Percentiles rank a stretch among this genome's conserved stretches.
Conservation (phyloP, 2,329 filamentous ascomycete species). For the Ceratocystis albifundus region DNA sequence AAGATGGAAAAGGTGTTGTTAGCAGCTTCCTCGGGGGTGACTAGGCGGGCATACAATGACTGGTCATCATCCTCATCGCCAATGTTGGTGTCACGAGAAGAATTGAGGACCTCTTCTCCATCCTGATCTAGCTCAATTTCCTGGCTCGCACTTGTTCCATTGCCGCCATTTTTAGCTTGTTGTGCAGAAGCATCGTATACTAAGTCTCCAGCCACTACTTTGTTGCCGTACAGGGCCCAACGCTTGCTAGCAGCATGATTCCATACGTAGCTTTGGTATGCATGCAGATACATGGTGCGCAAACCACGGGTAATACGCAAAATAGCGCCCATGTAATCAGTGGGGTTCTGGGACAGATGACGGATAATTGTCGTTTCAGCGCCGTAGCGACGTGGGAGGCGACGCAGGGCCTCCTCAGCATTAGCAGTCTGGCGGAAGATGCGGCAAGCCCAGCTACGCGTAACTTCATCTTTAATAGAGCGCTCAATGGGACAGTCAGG, state of each 20-base stretch:
- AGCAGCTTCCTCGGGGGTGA: slow-evolving; percentile 66
- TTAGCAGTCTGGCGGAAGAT: slow-evolving; percentile 53
- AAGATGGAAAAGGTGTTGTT: slow-evolving; percentile 70
- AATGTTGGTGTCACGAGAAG: slow-evolving; percentile 35
- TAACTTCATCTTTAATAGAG: slow-evolving; percentile 62
- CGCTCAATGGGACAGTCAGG: slow-evolving; percentile 34
- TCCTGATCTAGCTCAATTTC: slow-evolving; percentile 32
- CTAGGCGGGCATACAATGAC: slow-evolving; percentile 50
- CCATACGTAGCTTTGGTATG: slow-evolving; percentile 92
- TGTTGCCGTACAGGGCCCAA: slow-evolving; percentile 61
- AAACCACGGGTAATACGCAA: slow-evolving; percentile 69
- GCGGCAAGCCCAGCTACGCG: slow-evolving; percentile 67
- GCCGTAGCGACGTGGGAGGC: slow-evolving; percentile 67
- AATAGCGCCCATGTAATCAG: slow-evolving; percentile 72
- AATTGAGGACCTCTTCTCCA: slow-evolving; percentile 48
- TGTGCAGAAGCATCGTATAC: slow-evolving; percentile 43
- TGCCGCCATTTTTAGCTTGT: not conserved
- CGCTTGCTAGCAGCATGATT: slow-evolving; percentile 73
- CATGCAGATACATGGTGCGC: slow-evolving; percentile 89
- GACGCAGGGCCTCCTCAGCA: slow-evolving; percentile 47
- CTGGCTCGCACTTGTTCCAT: slow-evolving; percentile 25
- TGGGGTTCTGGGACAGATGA: slow-evolving; percentile 51
- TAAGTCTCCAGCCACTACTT: slow-evolving; percentile 75
- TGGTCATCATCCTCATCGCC: slow-evolving; percentile 35
- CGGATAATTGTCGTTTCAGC: slow-evolving; percentile 70